Evolutionary conservation across 2,329 filamentous ascomycete species (phyloP), one percentile per base, ranked within the genome.

Genomic region (Aspergillus cejpii): DNA sequence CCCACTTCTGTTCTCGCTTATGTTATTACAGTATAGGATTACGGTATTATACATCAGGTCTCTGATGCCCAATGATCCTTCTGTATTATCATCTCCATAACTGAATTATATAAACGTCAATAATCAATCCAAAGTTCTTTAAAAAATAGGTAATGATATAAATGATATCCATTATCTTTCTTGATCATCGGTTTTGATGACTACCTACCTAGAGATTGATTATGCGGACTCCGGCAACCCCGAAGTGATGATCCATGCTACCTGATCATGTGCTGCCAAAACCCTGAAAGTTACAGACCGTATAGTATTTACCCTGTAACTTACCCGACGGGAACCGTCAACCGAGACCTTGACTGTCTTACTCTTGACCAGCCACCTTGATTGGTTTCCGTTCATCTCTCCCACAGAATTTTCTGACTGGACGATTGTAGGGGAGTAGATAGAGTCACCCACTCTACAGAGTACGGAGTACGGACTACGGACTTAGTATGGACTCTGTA

Each of bases 1-100:
- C 44, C 52, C 52, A 52, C 51, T 43, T 38, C n/a, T n/a, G n/a
- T 43, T 43, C 29, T 45, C 37, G 24, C 28, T n/a, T n/a, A n/a
- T n/a, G n/a, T n/a, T n/a, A 10, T 11, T 26, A 33, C 15, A n/a
- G 26, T 40, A 11, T 39, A 39, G 20, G 27, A 33, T 45, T 20
- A 38, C 1, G 14, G 5, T 15, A 15, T 14, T 31, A 31, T 15
- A 10, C 28, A 14, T 31, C 28, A 31, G 12, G 12, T 31, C 6
- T 31, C 6, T 31, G 28, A 31, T 31, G 28, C 28, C 28, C 28
- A 15, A 31, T 15, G 7, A 31, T 8, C n/a, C n/a, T n/a, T n/a
- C n/a, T n/a, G n/a, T n/a, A n/a, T n/a, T n/a, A n/a, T n/a, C n/a
- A n/a, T n/a, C n/a, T n/a, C n/a, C n/a, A n/a, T n/a, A n/a, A n/a